phyloP scores from a whole-genome alignment of 2,329 filamentous ascomycete species.

The Fusarium sp. region DNA sequence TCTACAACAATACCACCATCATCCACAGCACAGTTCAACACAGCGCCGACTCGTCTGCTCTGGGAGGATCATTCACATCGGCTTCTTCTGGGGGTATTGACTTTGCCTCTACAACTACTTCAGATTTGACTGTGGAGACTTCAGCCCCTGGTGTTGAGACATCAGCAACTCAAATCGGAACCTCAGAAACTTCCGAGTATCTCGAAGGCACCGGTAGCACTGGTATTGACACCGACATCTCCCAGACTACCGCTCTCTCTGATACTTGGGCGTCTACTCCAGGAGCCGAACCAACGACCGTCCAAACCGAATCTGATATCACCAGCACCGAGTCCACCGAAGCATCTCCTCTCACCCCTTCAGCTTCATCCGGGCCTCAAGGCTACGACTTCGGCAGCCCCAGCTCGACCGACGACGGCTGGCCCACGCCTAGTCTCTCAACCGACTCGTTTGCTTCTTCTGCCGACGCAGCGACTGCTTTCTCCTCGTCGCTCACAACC shows the following conservation, averaged over 20 bases:
- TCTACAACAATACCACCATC: constrained; percentile 34
- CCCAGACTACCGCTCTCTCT: constrained; percentile 4
- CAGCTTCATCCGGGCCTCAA: not conserved
- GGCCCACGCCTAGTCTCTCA: constrained; percentile 12
- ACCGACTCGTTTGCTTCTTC: constrained; percentile 16
- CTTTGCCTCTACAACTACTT: constrained; percentile 2
- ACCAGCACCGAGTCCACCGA: not conserved
- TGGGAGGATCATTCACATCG: constrained; percentile 8
- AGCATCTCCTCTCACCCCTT: not conserved
- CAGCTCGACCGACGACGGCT: constrained; percentile 11
- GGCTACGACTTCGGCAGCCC: constrained; percentile 32
- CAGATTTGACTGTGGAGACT: not conserved
- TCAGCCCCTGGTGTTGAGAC: constrained; percentile 1
- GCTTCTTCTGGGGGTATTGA: constrained; percentile 10
- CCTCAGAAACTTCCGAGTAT: not conserved
- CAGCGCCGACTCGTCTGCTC: constrained; percentile 22
- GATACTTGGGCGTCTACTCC: constrained; percentile 3
- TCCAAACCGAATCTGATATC: constrained; percentile 1
- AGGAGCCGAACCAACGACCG: not conserved
- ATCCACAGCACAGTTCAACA: constrained; percentile 12
- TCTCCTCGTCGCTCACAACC: constrained; percentile 35
- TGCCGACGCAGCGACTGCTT: constrained; percentile 19
- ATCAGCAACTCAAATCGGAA: not conserved
- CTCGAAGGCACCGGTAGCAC: not conserved
- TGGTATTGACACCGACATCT: not conserved